Conservation (phyloP, 108 stramenopile species). For the Nannochloropsis gaditana region DNA sequence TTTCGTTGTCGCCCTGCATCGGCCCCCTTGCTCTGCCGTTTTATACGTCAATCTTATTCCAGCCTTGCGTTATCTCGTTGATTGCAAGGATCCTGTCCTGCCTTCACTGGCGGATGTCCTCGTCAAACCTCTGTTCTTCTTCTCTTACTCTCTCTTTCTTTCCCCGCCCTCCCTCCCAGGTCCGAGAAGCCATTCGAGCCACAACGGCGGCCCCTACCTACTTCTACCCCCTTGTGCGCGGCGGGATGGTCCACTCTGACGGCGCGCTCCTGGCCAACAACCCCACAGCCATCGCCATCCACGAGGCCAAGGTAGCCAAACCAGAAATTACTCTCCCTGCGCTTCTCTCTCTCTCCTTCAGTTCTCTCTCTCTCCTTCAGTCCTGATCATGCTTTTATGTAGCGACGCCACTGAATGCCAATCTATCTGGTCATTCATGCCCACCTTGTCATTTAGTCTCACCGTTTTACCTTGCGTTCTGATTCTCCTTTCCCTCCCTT, state of each 20-base stretch:
- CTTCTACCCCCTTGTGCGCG: slow-evolving; percentile 44
- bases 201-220: slow-evolving; percentile 54
- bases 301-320: slow-evolving; percentile 39
- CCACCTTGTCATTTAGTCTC: too few relatives aligned
- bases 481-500: neutral
- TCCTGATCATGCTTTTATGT: neutral
- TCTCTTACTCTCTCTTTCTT: neutral
- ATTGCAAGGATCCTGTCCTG: too few relatives aligned
- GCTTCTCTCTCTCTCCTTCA: neutral
- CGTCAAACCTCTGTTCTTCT: neutral
- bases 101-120: too few relatives aligned
- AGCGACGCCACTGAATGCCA: neutral
- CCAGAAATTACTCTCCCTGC: neutral
- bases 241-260: slow-evolving; percentile 43
- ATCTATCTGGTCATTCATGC: too few relatives aligned
- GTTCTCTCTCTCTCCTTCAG: neutral
- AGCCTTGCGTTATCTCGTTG: too few relatives aligned
- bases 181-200: slow-evolving; percentile 49
- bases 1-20: neutral
- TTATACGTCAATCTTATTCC: neutral
- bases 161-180: neutral
- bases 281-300: slow-evolving; percentile 49
- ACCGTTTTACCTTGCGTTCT: neutral
- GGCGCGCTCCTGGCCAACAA: slow-evolving; percentile 55
- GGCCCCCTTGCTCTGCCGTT: neutral